Evolutionary conservation across 2,329 filamentous ascomycete species (phyloP).

Genomic region (Microdochium nivale): DNA sequence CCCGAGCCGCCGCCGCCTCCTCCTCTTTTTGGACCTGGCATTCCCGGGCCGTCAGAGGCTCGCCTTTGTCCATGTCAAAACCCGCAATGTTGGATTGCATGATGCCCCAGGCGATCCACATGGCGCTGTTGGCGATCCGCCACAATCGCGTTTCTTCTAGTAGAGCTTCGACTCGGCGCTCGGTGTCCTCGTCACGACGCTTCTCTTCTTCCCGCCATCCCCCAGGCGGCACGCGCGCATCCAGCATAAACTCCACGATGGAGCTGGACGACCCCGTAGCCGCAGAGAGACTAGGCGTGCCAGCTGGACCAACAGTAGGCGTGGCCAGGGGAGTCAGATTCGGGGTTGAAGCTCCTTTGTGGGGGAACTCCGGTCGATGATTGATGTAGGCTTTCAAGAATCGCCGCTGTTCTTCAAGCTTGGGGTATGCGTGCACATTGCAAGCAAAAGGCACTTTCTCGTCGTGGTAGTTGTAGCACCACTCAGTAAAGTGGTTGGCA

Average conservation of each 20-base stretch:
- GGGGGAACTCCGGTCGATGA: constrained; percentile 63
- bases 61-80: constrained; percentile 40
- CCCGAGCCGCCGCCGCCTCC: constrained; percentile 13
- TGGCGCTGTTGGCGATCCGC: constrained; percentile 78
- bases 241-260: constrained; percentile 70
- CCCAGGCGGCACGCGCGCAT: constrained; percentile 53
- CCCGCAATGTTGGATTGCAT: constrained; percentile 85
- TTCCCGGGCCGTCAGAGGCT: constrained; percentile 9
- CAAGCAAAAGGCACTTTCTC: constrained; percentile 55
- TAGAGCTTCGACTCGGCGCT: constrained; percentile 60
- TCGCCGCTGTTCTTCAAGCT: constrained; percentile 67
- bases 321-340: constrained; percentile 35
- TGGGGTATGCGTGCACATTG: constrained; percentile 65
- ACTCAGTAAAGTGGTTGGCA: constrained; percentile 96
- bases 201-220: constrained; percentile 54
- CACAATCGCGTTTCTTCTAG: constrained; percentile 75
- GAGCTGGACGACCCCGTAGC: constrained; percentile 34
- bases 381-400: constrained; percentile 83
- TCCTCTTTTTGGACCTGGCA: constrained; percentile 10
- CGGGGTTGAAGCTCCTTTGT: constrained; percentile 40
- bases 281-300: constrained; percentile 26
- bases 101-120: constrained; percentile 95
- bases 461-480: constrained; percentile 97
- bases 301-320: constrained; percentile 18
- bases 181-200: constrained; percentile 52